phyloP scores from a whole-genome alignment of 2,329 filamentous ascomycete genomes.

The Pseudopithomyces maydicus region DNA sequence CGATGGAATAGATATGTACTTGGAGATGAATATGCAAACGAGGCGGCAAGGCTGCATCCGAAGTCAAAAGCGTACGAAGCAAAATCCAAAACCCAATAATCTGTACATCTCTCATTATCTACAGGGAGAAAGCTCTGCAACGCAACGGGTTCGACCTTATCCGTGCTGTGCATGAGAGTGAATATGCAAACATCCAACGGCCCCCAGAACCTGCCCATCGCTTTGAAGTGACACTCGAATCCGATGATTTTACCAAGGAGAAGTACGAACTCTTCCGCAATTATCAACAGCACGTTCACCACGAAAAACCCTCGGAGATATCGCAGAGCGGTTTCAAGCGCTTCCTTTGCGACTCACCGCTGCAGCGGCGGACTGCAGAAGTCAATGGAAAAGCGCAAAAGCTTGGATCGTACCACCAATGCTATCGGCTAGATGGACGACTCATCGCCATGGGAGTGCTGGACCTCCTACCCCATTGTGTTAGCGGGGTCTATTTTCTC shows the following conservation, averaged over 20 bases:
- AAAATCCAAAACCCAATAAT: neutral
- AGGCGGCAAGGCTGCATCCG: constrained; percentile 68
- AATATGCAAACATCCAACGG: constrained; percentile 59
- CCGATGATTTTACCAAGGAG: constrained; percentile 73
- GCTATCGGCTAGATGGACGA: constrained; percentile 76
- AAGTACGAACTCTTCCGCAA: constrained; percentile 75
- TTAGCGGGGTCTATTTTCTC: constrained; percentile 83
- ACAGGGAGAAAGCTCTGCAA: constrained; percentile 62
- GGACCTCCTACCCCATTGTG: constrained; percentile 75
- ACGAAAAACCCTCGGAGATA: constrained; percentile 66
- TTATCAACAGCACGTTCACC: constrained; percentile 76
- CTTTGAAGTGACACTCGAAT: constrained; percentile 72
- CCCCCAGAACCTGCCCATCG: constrained; percentile 69
- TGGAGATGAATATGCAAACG: constrained; percentile 69
- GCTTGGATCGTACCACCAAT: constrained; percentile 80
- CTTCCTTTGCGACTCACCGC: constrained; percentile 75
- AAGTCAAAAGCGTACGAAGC: constrained; percentile 65
- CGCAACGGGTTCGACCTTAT: constrained; percentile 71
- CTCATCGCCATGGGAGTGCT: constrained; percentile 78
- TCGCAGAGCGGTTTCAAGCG: constrained; percentile 66
- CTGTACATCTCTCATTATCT: neutral
- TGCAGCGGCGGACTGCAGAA: constrained; percentile 55
- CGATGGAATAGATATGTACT: constrained; percentile 75
- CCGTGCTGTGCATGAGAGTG: constrained; percentile 72
- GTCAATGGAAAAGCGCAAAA: constrained; percentile 58